Evolutionary conservation across 78 protist genomes (phyloP).

Genomic region (Dictyostelium discoideum): dicty_2.7 NC_007088.5:6736001-6736500

Average conservation of each 20-base stretch:
- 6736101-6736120: conserved; percentile 40
- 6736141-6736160: not conserved
- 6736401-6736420: not conserved
- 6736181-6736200: not conserved
- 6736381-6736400: not conserved
- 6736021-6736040: conserved; percentile 19
- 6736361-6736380: conserved; percentile 28
- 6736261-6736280: conserved; percentile 29
- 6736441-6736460: not conserved
- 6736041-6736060: conserved; percentile 23
- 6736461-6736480: not conserved
- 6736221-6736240: conserved; percentile 58
- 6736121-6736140: not conserved
- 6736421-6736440: conserved; percentile 2
- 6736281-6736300: not conserved
- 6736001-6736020: not conserved
- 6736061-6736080: conserved; percentile 48
- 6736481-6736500: not conserved
- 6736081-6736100: conserved; percentile 34
- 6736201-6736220: not conserved
- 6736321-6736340: conserved; percentile 76
- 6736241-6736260: conserved; percentile 15
- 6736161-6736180: not conserved
- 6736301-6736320: conserved; percentile 47
- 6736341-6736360: conserved; percentile 76